Evolutionary conservation across 768 basidiomycete species (phyloP).

Genomic region (Suillus paluster): DNA sequence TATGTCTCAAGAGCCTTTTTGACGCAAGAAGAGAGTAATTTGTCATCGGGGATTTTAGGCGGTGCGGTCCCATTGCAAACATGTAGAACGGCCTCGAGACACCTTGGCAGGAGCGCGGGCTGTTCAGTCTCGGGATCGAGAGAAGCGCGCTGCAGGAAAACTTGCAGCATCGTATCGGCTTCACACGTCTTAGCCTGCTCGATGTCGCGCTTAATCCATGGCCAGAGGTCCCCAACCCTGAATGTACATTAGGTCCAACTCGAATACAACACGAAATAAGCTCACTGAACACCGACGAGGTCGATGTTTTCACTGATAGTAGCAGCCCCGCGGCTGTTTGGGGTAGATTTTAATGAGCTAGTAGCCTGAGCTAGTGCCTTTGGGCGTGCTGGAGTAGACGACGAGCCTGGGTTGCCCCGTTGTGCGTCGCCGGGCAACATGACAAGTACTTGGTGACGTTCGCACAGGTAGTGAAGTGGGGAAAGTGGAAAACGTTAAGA

Average conservation of each 20-base stretch:
- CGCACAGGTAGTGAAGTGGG: neutral
- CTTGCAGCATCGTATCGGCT: neutral
- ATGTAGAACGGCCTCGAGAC: neutral
- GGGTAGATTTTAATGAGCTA: neutral
- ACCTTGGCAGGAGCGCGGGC: neutral
- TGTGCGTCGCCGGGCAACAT: neutral
- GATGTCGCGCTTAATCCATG: neutral
- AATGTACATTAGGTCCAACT: neutral
- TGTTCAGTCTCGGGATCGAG: neutral
- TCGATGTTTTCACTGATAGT: neutral
- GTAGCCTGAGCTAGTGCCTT: neutral
- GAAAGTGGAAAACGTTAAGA: neutral
- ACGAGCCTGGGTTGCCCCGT: neutral
- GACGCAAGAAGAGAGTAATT: too few species aligned
- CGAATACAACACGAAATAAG: neutral
- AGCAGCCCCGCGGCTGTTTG: neutral
- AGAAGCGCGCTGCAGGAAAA: neutral
- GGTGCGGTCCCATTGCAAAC: too few species aligned
- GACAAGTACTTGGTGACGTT: neutral
- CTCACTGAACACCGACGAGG: neutral
- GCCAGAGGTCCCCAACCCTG: neutral
- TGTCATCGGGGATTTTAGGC: too few species aligned
- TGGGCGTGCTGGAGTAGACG: neutral
- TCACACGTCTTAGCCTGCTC: neutral
- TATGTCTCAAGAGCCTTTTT: too few species aligned